These are phyloP conservation scores for Vaccinium corymbosum DNA, from an alignment of 148 eudicot genomes.

Conservation along the genomic window DNA sequence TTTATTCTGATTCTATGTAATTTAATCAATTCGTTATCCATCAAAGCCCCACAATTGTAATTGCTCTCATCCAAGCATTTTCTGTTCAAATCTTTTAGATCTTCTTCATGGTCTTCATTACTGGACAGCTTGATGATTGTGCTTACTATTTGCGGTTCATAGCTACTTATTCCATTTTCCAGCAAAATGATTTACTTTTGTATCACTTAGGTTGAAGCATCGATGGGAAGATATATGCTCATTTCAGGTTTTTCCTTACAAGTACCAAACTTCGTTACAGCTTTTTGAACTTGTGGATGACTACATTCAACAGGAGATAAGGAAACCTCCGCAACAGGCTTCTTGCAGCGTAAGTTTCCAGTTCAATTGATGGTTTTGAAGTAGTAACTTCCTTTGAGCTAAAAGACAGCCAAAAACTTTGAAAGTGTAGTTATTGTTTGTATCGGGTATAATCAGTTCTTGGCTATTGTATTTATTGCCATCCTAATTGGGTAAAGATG, in stretches of 20 bases:
- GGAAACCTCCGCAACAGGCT: slow-evolving; percentile 43
- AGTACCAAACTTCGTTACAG: slow-evolving; percentile 65
- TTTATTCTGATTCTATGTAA: background rate
- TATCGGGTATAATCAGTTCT: background rate
- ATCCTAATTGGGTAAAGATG: background rate
- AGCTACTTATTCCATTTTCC: slow-evolving; percentile 3
- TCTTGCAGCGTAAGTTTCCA: slow-evolving; percentile 53
- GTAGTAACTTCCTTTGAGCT: background rate
- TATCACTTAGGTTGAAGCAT: slow-evolving; percentile 51
- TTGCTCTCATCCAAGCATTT: slow-evolving; percentile 1
- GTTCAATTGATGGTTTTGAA: background rate
- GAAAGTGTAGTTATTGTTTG: background rate
- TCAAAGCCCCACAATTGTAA: background rate
- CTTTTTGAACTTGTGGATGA: slow-evolving; percentile 83
- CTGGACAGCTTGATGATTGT: slow-evolving; percentile 6
- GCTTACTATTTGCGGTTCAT: slow-evolving; percentile 1
- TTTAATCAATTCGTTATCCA: background rate
- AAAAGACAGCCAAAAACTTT: background rate
- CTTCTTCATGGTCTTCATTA: background rate
- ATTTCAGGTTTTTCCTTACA: slow-evolving; percentile 76
- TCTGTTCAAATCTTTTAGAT: background rate
- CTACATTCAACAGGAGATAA: slow-evolving; percentile 80
- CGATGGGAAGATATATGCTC: slow-evolving; percentile 82
- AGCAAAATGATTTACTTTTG: slow-evolving; percentile 10
- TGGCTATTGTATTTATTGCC: background rate